A percentile compares a stretch with the other conserved stretches of the same genome.
These are phyloP conservation scores for Trichophyton rubrum DNA, from an alignment of 2,329 filamentous ascomycete species.

Conservation along the genomic window DNA sequence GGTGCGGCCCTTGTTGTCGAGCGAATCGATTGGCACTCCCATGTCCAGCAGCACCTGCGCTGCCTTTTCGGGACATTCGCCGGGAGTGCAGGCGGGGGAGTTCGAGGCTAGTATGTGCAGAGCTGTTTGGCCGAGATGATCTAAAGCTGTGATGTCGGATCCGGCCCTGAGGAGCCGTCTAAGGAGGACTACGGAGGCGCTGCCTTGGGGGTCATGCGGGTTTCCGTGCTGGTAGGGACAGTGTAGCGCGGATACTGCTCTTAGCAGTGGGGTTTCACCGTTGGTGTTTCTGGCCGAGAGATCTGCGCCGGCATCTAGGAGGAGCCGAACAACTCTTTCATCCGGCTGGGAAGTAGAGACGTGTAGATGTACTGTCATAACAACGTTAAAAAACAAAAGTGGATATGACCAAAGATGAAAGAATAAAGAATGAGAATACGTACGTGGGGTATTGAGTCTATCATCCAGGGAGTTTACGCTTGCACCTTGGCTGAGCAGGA, in stretches of 20 bases:
- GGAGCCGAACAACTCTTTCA: neutral
- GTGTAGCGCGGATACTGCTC: neutral
- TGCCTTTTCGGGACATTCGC: neutral
- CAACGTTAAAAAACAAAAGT: neutral
- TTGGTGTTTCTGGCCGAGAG: neutral
- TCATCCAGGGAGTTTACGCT: conserved; percentile 1
- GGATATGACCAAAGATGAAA: neutral
- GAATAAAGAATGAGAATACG: neutral
- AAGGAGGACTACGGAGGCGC: neutral
- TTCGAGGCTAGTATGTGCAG: neutral
- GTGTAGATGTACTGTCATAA: conserved; percentile 1
- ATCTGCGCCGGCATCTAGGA: conserved; percentile 1
- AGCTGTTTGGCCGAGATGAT: neutral
- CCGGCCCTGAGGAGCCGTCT: neutral
- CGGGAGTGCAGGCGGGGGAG: neutral
- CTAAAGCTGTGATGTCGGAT: neutral
- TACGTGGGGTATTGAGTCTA: neutral
- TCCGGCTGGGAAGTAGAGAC: neutral
- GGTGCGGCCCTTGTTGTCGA: neutral
- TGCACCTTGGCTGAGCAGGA: neutral
- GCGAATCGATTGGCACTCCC: neutral
- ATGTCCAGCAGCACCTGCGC: neutral
- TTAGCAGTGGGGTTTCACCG: neutral
- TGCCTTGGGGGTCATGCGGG: neutral
- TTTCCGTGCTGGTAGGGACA: neutral